Evolutionary conservation across 2,329 filamentous ascomycete species (phyloP).

Genomic region (Scedosporium minutisporum): DNA sequence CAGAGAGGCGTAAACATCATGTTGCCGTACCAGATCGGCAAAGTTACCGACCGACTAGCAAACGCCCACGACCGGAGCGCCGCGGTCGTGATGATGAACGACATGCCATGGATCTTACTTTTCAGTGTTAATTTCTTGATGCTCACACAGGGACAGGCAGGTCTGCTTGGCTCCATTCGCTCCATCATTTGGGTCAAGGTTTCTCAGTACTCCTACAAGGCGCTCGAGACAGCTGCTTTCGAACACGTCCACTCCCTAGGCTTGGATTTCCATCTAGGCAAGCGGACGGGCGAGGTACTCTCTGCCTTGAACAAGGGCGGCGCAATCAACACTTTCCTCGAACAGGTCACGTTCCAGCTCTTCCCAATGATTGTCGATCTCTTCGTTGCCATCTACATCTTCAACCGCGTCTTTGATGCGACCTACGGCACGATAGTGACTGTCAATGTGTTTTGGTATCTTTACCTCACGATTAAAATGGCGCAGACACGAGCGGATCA

Average conservation of each 20-base stretch:
- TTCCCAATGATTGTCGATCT: conserved; percentile 91
- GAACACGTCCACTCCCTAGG: conserved; percentile 95
- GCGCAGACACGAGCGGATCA: conserved; percentile 87
- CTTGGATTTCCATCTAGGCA: conserved; percentile 91
- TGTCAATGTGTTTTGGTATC: conserved; percentile 89
- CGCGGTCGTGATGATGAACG: conserved; percentile 12
- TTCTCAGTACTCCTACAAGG: conserved; percentile 91
- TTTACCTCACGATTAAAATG: conserved; percentile 94
- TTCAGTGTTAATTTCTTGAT: conserved; percentile 35
- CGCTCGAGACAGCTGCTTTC: conserved; percentile 88
- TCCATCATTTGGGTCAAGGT: conserved; percentile 92
- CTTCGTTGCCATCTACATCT: conserved; percentile 73
- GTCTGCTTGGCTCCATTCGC: conserved; percentile 72
- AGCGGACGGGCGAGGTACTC: conserved; percentile 91
- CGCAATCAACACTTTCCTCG: conserved; percentile 91
- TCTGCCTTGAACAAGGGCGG: conserved; percentile 94
- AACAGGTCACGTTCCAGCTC: conserved; percentile 93
- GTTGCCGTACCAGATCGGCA: conserved; percentile 72
- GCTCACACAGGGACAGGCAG: conserved; percentile 74
- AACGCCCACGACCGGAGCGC: conserved; percentile 25
- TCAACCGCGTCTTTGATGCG: conserved; percentile 64
- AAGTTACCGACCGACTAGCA: conserved; percentile 66
- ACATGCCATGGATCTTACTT: conserved; percentile 53
- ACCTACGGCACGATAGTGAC: conserved; percentile 60
- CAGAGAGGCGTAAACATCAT: conserved; percentile 80